A percentile compares a stretch with the other conserved stretches of the same genome.
Evolutionary conservation across 2,329 filamentous ascomycete species (phyloP).

Genomic region (Stagonosporopsis chrysanthemi): DNA sequence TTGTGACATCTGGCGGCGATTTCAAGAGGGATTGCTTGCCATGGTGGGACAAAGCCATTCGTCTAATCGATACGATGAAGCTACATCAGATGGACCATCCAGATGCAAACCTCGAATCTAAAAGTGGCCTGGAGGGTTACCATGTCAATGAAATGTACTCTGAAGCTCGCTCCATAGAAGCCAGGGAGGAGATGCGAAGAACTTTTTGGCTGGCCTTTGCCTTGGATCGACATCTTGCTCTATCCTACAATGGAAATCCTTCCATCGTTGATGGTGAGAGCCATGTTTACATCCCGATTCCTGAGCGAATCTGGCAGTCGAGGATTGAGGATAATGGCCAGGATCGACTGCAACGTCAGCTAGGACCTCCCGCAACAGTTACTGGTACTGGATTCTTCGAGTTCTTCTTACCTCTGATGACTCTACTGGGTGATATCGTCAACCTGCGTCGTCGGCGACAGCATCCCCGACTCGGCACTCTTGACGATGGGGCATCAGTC

Average conservation of each 20-base stretch:
- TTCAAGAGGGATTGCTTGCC: slow-evolving; percentile 5
- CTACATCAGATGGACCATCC: slow-evolving; percentile 4
- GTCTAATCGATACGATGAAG: slow-evolving; percentile 4
- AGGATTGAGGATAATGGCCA: background rate
- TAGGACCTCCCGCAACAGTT: background rate
- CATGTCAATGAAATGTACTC: background rate
- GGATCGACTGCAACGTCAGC: background rate
- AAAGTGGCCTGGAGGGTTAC: background rate
- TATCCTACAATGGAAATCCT: slow-evolving; percentile 2
- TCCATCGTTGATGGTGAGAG: slow-evolving; percentile 5
- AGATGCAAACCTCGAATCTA: background rate
- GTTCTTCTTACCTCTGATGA: slow-evolving; percentile 4
- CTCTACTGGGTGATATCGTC: background rate
- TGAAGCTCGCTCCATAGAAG: background rate
- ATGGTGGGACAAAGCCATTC: slow-evolving; percentile 2
- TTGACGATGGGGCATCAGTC: background rate
- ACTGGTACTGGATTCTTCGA: slow-evolving; percentile 7
- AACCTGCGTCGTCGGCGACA: slow-evolving; percentile 1
- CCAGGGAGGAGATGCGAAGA: slow-evolving; percentile 6
- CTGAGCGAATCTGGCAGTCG: background rate
- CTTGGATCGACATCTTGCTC: slow-evolving; percentile 2
- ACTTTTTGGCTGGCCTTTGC: slow-evolving; percentile 3
- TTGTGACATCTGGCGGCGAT: background rate
- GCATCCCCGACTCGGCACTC: background rate
- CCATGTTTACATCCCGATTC: background rate